These are phyloP conservation scores for Mycogone perniciosa DNA, from an alignment of 2,329 filamentous ascomycete species.

Conservation along the genomic window DNA sequence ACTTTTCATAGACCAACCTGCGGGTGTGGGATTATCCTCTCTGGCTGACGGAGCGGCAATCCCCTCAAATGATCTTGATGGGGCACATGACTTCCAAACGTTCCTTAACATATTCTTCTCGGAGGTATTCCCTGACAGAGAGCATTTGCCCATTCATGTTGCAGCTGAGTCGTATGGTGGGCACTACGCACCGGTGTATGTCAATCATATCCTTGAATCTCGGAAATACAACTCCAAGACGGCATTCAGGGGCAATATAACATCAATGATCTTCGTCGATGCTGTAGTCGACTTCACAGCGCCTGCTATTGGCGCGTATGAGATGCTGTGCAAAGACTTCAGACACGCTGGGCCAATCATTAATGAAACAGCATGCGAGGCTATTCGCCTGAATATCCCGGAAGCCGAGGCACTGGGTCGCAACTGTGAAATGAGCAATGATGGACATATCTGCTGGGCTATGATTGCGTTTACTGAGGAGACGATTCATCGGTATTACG, in stretches of 20 bases:
- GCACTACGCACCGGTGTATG: conserved; percentile 32
- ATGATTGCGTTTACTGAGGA: conserved; percentile 30
- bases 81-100: conserved; percentile 41
- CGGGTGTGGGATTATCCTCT: conserved; percentile 54
- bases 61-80: conserved; percentile 34
- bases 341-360: conserved; percentile 10
- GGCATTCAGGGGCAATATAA: conserved; percentile 61
- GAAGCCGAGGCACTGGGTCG: conserved; percentile 35
- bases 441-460: conserved; percentile 67
- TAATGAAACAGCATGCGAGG: conserved; percentile 15
- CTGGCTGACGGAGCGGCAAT: conserved; percentile 16
- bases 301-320: conserved; percentile 9
- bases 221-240: conserved; percentile 7
- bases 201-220: conserved; percentile 15
- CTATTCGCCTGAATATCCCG: conserved; percentile 35
- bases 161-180: conserved; percentile 35
- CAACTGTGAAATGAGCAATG: conserved; percentile 80
- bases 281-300: conserved; percentile 13
- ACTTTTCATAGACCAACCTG: conserved; percentile 43
- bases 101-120: conserved; percentile 43
- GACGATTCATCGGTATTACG: conserved; percentile 34
- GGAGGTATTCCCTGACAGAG: conserved; percentile 35
- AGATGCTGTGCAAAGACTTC: conserved; percentile 13
- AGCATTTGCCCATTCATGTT: conserved; percentile 35
- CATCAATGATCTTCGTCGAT: conserved; percentile 15